A percentile compares a stretch with the other conserved stretches of the same genome.
Conservation (phyloP, 2,329 filamentous ascomycete genomes). For the Cyphellophora europaea region DNA sequence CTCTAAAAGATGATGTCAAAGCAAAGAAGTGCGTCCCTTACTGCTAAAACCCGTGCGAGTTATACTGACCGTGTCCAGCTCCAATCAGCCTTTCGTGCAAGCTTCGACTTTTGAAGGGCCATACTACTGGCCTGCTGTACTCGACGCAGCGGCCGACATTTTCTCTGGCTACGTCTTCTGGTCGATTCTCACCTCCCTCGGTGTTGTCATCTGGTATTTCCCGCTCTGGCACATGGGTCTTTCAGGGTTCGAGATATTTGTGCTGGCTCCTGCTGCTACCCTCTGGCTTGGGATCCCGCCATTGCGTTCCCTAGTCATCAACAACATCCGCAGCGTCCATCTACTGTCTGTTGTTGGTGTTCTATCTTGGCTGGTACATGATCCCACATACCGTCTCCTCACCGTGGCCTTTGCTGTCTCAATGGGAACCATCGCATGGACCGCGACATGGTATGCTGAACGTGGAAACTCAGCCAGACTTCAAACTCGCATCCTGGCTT, state of each 20-base stretch:
- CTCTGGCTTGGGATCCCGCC: conserved; percentile 63
- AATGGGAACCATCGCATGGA: conserved; percentile 75
- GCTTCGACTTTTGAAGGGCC: conserved; percentile 51
- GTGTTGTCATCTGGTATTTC: conserved; percentile 92
- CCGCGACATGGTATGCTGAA: conserved; percentile 71
- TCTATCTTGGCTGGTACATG: conserved; percentile 64
- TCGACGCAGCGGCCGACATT: conserved; percentile 78
- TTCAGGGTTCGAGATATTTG: conserved; percentile 84
- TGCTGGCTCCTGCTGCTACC: conserved; percentile 77
- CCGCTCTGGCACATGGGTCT: conserved; percentile 99
- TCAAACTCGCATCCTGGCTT: conserved; percentile 73
- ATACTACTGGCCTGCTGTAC: conserved; percentile 63
- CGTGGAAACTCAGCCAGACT: conserved; percentile 64
- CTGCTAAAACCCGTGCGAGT: too few relatives aligned
- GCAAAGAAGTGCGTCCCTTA: conserved; percentile 69
- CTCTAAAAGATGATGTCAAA: conserved; percentile 36
- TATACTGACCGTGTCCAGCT: conserved; percentile 52
- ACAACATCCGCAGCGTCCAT: conserved; percentile 62
- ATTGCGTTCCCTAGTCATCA: conserved; percentile 58
- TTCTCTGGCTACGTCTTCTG: conserved; percentile 98
- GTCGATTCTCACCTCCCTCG: conserved; percentile 85
- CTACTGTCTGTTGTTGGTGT: conserved; percentile 70
- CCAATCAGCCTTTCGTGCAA: conserved; percentile 62
- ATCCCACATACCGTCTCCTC: conserved; percentile 68
- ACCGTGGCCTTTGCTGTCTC: conserved; percentile 71